phyloP scores from a whole-genome alignment of 139 green algal genomes.

The Deuterostichococcus epilithicus region DNA sequence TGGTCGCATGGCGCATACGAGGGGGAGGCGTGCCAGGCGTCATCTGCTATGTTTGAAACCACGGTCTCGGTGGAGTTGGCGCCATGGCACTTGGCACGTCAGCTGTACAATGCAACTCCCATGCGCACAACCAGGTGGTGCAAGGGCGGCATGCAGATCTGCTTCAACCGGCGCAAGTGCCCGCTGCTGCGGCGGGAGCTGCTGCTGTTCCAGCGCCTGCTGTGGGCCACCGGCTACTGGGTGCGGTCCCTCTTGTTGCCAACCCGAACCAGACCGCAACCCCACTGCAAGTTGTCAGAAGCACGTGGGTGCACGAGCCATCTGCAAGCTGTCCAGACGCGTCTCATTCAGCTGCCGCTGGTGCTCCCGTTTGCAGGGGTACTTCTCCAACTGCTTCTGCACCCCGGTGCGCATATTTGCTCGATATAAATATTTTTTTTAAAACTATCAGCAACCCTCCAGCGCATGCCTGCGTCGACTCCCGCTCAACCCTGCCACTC shows the following conservation, averaged over 20 bases:
- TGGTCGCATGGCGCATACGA: too few species aligned
- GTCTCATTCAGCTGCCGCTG: too few species aligned
- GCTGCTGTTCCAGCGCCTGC: conserved; percentile 9
- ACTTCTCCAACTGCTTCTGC: conserved; percentile 13
- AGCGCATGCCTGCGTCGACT: too few species aligned
- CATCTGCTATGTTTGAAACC: too few species aligned
- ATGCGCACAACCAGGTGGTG: conserved; percentile 1
- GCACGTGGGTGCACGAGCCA: too few species aligned
- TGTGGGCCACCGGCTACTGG: conserved; percentile 18
- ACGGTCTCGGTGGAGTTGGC: background rate
- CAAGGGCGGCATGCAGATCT: conserved; percentile 28
- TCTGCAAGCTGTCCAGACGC: too few species aligned
- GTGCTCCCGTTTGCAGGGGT: background rate
- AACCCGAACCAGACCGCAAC: too few species aligned
- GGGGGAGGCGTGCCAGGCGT: too few species aligned
- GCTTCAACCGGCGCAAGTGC: conserved; percentile 14
- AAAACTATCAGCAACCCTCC: too few species aligned
- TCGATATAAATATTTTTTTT: too few species aligned
- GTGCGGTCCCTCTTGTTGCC: background rate
- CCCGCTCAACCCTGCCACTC: too few species aligned
- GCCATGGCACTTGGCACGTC: background rate
- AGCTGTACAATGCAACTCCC: background rate
- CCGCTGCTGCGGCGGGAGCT: conserved; percentile 6
- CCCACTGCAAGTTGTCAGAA: background rate
- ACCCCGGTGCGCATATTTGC: background rate